These are phyloP conservation scores for Infundibulicybe gibba DNA, from an alignment of 768 basidiomycete genomes.

Conservation along the genomic window DNA sequence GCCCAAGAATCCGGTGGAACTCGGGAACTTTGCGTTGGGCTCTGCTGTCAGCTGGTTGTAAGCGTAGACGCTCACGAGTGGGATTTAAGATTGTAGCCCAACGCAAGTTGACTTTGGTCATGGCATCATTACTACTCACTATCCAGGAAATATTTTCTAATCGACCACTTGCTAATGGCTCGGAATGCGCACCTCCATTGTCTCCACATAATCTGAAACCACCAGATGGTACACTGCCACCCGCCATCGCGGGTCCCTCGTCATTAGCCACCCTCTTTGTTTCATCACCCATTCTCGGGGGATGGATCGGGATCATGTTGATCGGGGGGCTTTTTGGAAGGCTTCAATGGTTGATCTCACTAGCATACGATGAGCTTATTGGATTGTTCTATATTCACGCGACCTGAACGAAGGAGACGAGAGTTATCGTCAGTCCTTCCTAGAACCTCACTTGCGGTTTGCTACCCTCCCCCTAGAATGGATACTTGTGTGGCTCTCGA, in stretches of 20 bases:
- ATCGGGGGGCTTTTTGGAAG: slow-evolving; percentile 51
- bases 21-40: too few relatives aligned
- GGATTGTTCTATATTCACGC: slow-evolving; percentile 49
- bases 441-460: too few relatives aligned
- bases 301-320: slow-evolving; percentile 49
- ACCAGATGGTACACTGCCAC: too few relatives aligned
- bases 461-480: slow-evolving; percentile 22
- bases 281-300: slow-evolving; percentile 41
- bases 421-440: slow-evolving; percentile 11
- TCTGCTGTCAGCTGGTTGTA: too few relatives aligned
- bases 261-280: slow-evolving; percentile 13
- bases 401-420: slow-evolving; percentile 36
- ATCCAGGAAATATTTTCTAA: too few relatives aligned
- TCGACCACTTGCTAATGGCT: not conserved
- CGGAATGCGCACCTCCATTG: slow-evolving; percentile 1
- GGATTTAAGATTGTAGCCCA: too few relatives aligned
- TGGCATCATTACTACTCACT: too few relatives aligned
- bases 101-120: too few relatives aligned
- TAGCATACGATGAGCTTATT: slow-evolving; percentile 29
- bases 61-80: too few relatives aligned
- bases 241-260: not conserved
- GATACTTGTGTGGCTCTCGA: slow-evolving; percentile 57
- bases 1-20: too few relatives aligned
- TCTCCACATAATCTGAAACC: too few relatives aligned
- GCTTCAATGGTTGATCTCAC: slow-evolving; percentile 34